phyloP scores from a whole-genome alignment of 2,329 filamentous ascomycete genomes.

The Phialemonium atrogriseum region DNA sequence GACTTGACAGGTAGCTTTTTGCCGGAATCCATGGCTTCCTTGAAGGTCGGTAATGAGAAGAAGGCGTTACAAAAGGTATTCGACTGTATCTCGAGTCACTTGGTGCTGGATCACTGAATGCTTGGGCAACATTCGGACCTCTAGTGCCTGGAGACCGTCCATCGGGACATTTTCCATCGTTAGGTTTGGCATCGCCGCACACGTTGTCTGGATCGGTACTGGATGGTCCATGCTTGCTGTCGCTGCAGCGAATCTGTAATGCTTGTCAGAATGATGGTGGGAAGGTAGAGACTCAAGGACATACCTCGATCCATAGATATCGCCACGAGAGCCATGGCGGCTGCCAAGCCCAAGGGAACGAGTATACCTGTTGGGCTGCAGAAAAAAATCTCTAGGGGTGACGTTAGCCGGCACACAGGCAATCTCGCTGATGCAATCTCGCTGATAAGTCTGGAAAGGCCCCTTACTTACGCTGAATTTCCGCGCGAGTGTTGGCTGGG shows the following conservation, averaged over 20 bases:
- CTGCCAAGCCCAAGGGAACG: too few species aligned
- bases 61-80: slow-evolving; percentile 4
- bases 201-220: slow-evolving; percentile 1
- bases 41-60: slow-evolving; percentile 3
- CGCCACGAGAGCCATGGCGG: slow-evolving; percentile 2
- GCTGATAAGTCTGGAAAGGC: too few species aligned
- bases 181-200: slow-evolving; percentile 1
- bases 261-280: too few species aligned
- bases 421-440: too few species aligned
- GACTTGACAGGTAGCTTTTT: too few species aligned
- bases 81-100: not conserved
- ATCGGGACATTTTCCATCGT: slow-evolving; percentile 1
- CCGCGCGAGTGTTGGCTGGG: slow-evolving; percentile 1
- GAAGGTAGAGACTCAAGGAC: too few species aligned
- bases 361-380: too few species aligned
- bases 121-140: too few species aligned
- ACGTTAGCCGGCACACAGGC: too few species aligned
- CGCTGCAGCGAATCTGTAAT: slow-evolving; percentile 2
- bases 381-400: too few species aligned
- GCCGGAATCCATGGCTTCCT: too few species aligned
- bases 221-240: not conserved
- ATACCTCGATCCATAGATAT: slow-evolving; percentile 3
- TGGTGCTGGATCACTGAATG: not conserved
- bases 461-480: slow-evolving; percentile 3
- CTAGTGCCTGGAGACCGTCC: not conserved